These are phyloP conservation scores for Yamadazyma siamensis DNA, from an alignment of 1,139 yeast species.

Conservation along the genomic window DNA sequence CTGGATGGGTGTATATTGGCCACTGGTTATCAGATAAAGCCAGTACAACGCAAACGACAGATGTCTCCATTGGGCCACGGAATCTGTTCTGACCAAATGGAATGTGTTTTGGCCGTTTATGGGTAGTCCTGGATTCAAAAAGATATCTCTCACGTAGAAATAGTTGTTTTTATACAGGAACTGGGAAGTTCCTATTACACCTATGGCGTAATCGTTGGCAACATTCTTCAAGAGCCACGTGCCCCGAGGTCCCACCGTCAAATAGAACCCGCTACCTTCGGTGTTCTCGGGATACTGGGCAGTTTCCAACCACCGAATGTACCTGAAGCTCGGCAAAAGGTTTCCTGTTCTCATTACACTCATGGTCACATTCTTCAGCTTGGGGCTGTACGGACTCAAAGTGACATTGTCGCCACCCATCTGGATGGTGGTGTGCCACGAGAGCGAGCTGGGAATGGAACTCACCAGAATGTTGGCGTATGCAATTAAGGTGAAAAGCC, in stretches of 20 bases:
- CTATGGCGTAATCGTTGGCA: constrained; percentile 17
- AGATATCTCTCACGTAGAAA: constrained; percentile 26
- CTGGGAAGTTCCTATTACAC: constrained; percentile 21
- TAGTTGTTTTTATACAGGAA: constrained; percentile 34
- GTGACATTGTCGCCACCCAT: constrained; percentile 30
- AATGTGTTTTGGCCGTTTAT: constrained; percentile 21
- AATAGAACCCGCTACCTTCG: constrained; percentile 36
- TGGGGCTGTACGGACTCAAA: constrained; percentile 27
- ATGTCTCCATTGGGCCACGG: constrained; percentile 37
- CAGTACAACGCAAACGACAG: constrained; percentile 40
- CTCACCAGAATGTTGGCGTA: constrained; percentile 28
- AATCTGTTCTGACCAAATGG: constrained; percentile 37
- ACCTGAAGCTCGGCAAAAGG: constrained; percentile 17
- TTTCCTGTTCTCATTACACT: constrained; percentile 22
- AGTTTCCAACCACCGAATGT: constrained; percentile 27
- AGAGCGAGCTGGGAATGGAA: constrained; percentile 17
- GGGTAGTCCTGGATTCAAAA: constrained; percentile 32
- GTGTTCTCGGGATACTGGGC: constrained; percentile 28
- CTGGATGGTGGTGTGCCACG: constrained; percentile 28
- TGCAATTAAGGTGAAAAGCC: constrained; percentile 28
- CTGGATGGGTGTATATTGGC: constrained; percentile 24
- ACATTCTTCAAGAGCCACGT: constrained; percentile 16
- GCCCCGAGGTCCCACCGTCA: constrained; percentile 18
- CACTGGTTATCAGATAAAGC: constrained; percentile 24
- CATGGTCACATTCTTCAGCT: constrained; percentile 29